Conservation (phyloP, 2,329 filamentous ascomycete genomes). For the Ceratocystis smalleyi region DNA sequence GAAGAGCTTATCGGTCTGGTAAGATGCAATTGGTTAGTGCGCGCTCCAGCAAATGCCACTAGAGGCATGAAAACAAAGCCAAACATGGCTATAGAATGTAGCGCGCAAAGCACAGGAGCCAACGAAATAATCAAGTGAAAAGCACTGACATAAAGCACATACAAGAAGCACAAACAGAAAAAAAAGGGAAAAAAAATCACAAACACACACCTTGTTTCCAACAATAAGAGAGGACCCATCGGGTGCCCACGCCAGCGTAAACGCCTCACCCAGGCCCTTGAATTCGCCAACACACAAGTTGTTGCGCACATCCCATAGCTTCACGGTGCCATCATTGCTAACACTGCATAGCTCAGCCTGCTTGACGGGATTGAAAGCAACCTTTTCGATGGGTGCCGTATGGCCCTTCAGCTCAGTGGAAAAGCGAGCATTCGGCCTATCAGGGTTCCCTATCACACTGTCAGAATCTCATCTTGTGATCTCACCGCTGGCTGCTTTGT, state of each 20-base stretch:
- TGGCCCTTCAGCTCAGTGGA: conserved; percentile 62
- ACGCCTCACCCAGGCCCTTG: conserved; percentile 48
- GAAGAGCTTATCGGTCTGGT: conserved; percentile 45
- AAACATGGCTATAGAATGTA: background rate
- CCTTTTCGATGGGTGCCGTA: conserved; percentile 50
- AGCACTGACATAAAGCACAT: background rate
- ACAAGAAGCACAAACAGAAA: background rate
- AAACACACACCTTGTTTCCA: conserved; percentile 46
- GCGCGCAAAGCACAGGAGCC: no score
- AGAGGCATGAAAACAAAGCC: background rate
- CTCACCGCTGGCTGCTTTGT: no score
- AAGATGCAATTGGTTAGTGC: background rate
- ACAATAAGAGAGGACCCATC: conserved; percentile 55
- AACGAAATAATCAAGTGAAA: no score
- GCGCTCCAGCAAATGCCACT: background rate
- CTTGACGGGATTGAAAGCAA: conserved; percentile 62
- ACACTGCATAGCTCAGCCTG: conserved; percentile 65
- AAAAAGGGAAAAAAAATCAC: conserved; percentile 19
- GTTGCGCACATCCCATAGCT: conserved; percentile 66
- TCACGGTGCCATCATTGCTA: conserved; percentile 56
- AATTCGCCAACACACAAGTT: conserved; percentile 57
- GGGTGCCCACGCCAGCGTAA: conserved; percentile 59
- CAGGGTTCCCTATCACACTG: conserved; percentile 47
- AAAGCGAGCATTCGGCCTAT: conserved; percentile 55
- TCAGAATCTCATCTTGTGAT: background rate